phyloP scores from a whole-genome alignment of 352 stramenopile species.

The Phytophthora nicotianae region DNA sequence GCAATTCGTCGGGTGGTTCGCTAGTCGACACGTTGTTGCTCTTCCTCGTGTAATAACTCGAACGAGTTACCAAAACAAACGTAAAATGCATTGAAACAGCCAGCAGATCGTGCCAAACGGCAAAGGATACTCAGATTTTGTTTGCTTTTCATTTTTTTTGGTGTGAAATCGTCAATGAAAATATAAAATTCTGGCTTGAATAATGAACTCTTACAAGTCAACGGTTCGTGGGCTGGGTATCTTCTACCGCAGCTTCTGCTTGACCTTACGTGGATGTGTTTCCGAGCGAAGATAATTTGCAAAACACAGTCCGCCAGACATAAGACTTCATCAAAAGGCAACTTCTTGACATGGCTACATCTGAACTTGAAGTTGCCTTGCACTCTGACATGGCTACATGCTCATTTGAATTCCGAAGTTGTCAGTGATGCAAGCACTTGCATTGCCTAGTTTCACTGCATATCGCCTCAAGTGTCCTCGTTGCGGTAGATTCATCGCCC shows the following conservation, averaged over 20 bases:
- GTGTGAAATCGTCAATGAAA: conserved; percentile 19
- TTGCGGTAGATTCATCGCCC: neutral
- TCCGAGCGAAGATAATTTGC: neutral
- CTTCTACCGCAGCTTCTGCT: neutral
- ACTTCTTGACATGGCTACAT: conserved; percentile 12
- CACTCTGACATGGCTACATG: neutral
- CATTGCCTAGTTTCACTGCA: neutral
- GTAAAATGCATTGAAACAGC: conserved; percentile 1
- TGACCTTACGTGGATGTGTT: neutral
- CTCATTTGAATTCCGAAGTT: too few species aligned
- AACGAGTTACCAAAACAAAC: neutral
- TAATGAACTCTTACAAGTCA: too few species aligned
- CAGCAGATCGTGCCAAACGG: conserved; percentile 5
- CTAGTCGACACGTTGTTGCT: conserved; percentile 72
- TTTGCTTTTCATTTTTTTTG: conserved; percentile 2
- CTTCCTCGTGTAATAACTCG: conserved; percentile 57
- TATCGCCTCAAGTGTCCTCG: neutral
- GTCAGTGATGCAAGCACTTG: neutral
- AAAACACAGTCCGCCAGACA: neutral
- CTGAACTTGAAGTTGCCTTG: conserved; percentile 14
- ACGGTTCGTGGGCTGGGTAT: neutral
- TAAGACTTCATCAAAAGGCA: neutral
- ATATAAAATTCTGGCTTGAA: conserved; percentile 22
- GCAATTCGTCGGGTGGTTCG: conserved; percentile 40
- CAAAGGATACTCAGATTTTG: conserved; percentile 23